Conservation (phyloP, 2,329 filamentous ascomycete species). For the Sclerotinia subarctica region DNA sequence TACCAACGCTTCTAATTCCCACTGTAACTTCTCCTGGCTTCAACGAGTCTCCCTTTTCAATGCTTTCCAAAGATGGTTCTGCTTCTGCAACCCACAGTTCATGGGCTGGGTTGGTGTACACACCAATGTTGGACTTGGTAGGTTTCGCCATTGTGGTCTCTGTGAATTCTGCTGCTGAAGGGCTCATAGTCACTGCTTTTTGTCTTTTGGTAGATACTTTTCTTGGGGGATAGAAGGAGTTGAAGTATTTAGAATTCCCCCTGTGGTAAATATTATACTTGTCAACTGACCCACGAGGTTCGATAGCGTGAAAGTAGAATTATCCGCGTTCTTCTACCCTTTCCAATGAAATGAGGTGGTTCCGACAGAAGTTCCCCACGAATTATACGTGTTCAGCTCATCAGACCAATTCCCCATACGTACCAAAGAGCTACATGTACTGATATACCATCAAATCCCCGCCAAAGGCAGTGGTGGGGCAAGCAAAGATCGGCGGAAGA, state of each 20-base stretch:
- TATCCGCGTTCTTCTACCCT: constrained; percentile 14
- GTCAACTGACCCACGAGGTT: constrained; percentile 17
- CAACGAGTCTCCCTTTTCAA: constrained; percentile 64
- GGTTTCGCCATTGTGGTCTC: constrained; percentile 28
- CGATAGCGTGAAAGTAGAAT: constrained; percentile 12
- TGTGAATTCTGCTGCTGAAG: constrained; percentile 32
- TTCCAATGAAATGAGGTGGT: constrained; percentile 9
- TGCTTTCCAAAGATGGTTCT: constrained; percentile 70
- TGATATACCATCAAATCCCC: constrained; percentile 5
- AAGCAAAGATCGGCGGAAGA: constrained; percentile 20
- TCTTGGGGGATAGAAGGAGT: not conserved
- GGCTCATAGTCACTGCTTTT: constrained; percentile 26
- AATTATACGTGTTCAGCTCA: constrained; percentile 18
- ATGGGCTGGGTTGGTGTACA: constrained; percentile 91
- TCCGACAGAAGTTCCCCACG: constrained; percentile 11
- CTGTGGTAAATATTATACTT: constrained; percentile 7
- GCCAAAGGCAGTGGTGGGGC: constrained; percentile 17
- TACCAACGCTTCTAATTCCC: constrained; percentile 89
- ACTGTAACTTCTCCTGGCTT: constrained; percentile 82
- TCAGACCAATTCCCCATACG: not conserved
- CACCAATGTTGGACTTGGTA: constrained; percentile 85
- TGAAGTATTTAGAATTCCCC: constrained; percentile 4
- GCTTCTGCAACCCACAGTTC: constrained; percentile 85
- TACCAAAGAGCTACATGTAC: not conserved
- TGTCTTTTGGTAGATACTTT: not conserved